Evolutionary conservation across 805 yeast genomes (phyloP).

Genomic region (Candida pseudofarinosa): DNA sequence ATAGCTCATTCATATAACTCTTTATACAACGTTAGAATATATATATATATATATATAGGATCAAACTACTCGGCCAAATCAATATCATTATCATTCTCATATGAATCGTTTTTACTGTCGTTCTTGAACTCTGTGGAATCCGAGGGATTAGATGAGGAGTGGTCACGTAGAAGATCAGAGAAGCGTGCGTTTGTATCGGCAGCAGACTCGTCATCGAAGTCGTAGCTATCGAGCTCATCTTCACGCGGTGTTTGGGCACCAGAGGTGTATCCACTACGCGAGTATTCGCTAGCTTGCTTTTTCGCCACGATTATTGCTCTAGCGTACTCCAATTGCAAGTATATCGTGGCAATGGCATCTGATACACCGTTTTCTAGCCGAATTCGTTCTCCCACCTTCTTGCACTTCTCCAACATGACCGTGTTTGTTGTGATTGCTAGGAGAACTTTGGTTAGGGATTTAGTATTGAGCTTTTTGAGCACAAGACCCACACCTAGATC

Average conservation of each 20-base stretch:
- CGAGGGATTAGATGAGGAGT: conserved; percentile 86
- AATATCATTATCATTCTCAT: conserved; percentile 1
- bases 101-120: neutral
- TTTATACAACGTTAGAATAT: too few relatives aligned
- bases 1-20: too few relatives aligned
- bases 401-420: conserved; percentile 66
- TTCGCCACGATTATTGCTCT: conserved; percentile 50
- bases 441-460: conserved; percentile 63
- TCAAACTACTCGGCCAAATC: too few relatives aligned
- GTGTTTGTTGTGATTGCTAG: conserved; percentile 62
- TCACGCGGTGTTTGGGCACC: conserved; percentile 25
- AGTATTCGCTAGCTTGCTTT: conserved; percentile 29
- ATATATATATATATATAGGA: too few relatives aligned
- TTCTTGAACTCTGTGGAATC: conserved; percentile 29
- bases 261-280: conserved; percentile 17
- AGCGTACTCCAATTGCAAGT: conserved; percentile 76
- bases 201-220: too few relatives aligned
- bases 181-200: too few relatives aligned
- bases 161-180: conserved; percentile 80
- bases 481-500: conserved; percentile 83
- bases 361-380: conserved; percentile 75
- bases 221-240: conserved; percentile 3
- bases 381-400: conserved; percentile 57
- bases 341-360: conserved; percentile 73
- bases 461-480: conserved; percentile 62